Base-by-base conservation (phyloP, 2,329 filamentous ascomycete species). In the Fusarium anthophilum region DNA sequence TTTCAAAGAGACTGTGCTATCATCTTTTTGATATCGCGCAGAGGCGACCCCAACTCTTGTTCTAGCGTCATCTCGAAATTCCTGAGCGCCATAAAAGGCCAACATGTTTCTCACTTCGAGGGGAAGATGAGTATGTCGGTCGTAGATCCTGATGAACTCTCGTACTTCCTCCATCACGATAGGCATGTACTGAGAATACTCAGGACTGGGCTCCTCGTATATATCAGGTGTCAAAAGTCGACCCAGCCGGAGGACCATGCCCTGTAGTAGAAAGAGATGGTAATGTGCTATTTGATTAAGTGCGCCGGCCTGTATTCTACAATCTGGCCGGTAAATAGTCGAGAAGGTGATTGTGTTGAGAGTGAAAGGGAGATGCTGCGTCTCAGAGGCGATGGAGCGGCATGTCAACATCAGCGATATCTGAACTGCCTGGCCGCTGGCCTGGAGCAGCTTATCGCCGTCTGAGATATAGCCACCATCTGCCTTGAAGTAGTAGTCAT, bases 201-300 rank as follows among this genome's bases (percentile, higher is more conserved):
- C 26, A 1, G 20, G 4, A 6, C 26, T 28, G 2, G 26, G 26
- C 18, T 48, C 6, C 1, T 48, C 20, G 26, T 30, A 30, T 0
- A 48, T 22, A 48, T 48, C 26, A 12, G 45, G 26, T 8, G 45
- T 48, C 26, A 48, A 3, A 22, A 48, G 45, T 1, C 26, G 26
- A 12, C 45, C 4, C 20, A 48, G 45, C 0, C 45, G 45, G 1
- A 8, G 6, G 0, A 22, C 14, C 45, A 28, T 30, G 0, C 0
- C 26, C 4, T 0, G 18, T 11, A 48, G 2, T 0, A 48, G 45
- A 0, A 3, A 12, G 0, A 30, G 0, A 15, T 30, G 45, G 20
- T 30, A 22, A 2, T 22, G 9, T 0, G 26, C 26, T 15, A 48
- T 30, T 11, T 48, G 26, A 0, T 22, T 12, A 1, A 48, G 18